Conservation (phyloP, 225 moss, liverwort and hornwort genomes). For the Anthoceros angustus region DNA sequence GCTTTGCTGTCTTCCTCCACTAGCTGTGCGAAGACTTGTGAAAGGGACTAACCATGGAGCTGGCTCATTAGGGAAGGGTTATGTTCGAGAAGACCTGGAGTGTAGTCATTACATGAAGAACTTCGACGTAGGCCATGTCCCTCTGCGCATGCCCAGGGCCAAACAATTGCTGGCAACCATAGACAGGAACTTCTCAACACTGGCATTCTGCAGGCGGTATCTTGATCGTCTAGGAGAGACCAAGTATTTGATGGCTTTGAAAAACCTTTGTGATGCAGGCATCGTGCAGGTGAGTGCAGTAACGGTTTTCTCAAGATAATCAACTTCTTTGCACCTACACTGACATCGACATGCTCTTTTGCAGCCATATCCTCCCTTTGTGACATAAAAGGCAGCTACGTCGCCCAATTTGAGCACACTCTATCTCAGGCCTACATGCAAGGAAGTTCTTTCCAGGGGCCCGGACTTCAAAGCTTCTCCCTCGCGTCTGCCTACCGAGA, state of each 20-base stretch:
- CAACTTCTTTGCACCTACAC: not conserved
- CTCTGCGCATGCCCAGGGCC: constrained; percentile 51
- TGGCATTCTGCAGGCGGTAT: constrained; percentile 72
- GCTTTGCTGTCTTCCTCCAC: not conserved
- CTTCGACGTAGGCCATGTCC: constrained; percentile 86
- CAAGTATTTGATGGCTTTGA: constrained; percentile 87
- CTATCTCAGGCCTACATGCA: constrained; percentile 67
- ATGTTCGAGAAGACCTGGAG: constrained; percentile 72
- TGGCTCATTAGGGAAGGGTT: constrained; percentile 51
- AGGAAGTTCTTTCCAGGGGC: constrained; percentile 70
- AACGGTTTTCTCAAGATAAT: not conserved
- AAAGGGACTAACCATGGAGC: not conserved
- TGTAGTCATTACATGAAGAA: constrained; percentile 98
- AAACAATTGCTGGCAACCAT: constrained; percentile 89
- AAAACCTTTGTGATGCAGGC: constrained; percentile 78
- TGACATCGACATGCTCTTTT: not conserved
- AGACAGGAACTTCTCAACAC: constrained; percentile 80
- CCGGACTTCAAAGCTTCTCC: constrained; percentile 30
- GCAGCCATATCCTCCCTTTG: constrained; percentile 67
- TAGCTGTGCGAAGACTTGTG: not conserved
- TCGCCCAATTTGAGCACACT: constrained; percentile 79
- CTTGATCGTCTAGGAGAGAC: constrained; percentile 79
- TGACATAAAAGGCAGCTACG: constrained; percentile 57
- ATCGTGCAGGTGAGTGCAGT: constrained; percentile 40
- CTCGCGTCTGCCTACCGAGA: no score